Evolutionary conservation across 2,329 filamentous ascomycete genomes (phyloP).

Genomic region (Xylariaceae sp.): DNA sequence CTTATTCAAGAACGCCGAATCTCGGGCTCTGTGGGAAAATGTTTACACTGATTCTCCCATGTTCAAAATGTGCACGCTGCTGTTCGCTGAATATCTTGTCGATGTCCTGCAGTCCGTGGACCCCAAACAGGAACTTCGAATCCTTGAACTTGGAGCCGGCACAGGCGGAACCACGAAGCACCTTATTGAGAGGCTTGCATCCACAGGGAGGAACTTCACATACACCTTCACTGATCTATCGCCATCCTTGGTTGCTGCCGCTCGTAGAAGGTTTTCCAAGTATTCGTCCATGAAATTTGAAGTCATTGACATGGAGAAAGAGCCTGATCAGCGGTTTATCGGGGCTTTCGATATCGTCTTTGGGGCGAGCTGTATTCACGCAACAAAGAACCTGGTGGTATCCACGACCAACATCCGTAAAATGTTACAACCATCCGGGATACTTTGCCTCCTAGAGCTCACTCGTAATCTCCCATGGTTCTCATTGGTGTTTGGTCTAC

Average conservation of each 20-base stretch:
- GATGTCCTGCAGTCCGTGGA: background rate
- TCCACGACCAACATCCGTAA: constrained; percentile 37
- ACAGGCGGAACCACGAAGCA: constrained; percentile 35
- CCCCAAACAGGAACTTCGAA: background rate
- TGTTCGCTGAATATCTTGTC: constrained; percentile 33
- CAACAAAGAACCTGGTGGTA: constrained; percentile 36
- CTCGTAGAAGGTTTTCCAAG: constrained; percentile 33
- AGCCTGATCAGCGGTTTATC: constrained; percentile 22
- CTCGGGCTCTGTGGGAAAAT: constrained; percentile 14
- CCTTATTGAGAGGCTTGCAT: constrained; percentile 38
- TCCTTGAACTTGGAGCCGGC: constrained; percentile 14
- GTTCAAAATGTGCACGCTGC: constrained; percentile 22
- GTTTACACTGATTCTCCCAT: constrained; percentile 44
- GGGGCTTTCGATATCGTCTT: constrained; percentile 41
- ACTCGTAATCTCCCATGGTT: constrained; percentile 39
- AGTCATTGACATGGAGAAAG: constrained; percentile 41
- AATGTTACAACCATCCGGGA: constrained; percentile 40
- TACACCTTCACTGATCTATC: constrained; percentile 53
- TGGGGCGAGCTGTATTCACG: constrained; percentile 47
- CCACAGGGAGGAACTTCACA: constrained; percentile 35
- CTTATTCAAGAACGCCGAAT: constrained; percentile 37
- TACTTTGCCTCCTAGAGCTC: constrained; percentile 41
- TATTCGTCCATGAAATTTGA: constrained; percentile 34
- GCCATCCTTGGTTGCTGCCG: constrained; percentile 38
- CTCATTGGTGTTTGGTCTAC: constrained; percentile 42